Evolutionary conservation across 2,329 filamentous ascomycete species (phyloP).

Genomic region (Monosporascus sp.): DNA sequence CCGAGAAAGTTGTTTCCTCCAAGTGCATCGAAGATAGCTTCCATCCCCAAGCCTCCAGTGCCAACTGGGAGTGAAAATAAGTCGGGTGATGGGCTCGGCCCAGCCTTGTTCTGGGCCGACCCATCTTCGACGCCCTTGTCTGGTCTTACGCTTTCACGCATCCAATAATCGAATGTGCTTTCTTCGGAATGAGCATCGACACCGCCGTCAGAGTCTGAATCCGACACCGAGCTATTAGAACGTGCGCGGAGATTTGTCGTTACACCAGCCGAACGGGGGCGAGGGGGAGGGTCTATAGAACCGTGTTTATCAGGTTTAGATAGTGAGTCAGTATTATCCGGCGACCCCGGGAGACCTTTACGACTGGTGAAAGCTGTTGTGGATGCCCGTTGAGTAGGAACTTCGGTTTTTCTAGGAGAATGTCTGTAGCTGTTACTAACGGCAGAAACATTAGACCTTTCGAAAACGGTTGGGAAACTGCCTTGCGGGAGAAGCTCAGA

Average conservation of each 20-base stretch:
- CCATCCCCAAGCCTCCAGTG: conserved; percentile 40
- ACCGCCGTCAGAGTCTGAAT: conserved; percentile 42
- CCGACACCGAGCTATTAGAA: conserved; percentile 39
- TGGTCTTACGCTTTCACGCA: conserved; percentile 47
- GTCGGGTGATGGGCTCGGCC: conserved; percentile 40
- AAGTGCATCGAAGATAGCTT: conserved; percentile 40
- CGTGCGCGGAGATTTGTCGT: conserved; percentile 36
- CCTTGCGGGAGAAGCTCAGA: conserved; percentile 5
- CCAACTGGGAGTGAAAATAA: conserved; percentile 47
- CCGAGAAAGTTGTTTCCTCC: conserved; percentile 29
- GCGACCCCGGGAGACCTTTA: conserved; percentile 16
- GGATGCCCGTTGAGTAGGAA: conserved; percentile 21
- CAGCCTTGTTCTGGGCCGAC: conserved; percentile 5
- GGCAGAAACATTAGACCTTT: conserved; percentile 20
- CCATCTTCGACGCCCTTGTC: conserved; percentile 12
- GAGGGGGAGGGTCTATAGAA: conserved; percentile 24
- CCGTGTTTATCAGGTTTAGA: conserved; percentile 19
- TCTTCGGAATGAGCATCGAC: conserved; percentile 34
- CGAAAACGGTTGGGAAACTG: conserved; percentile 18
- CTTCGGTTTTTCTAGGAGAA: conserved; percentile 4
- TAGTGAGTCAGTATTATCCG: conserved; percentile 23
- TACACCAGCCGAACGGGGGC: conserved; percentile 44
- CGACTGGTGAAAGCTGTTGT: conserved; percentile 28
- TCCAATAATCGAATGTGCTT: conserved; percentile 52
- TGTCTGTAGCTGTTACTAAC: conserved; percentile 15